These are phyloP conservation scores for Circinella minor DNA, from an alignment of 371 early-diverging fungal genomes.

Conservation along the genomic window DNA sequence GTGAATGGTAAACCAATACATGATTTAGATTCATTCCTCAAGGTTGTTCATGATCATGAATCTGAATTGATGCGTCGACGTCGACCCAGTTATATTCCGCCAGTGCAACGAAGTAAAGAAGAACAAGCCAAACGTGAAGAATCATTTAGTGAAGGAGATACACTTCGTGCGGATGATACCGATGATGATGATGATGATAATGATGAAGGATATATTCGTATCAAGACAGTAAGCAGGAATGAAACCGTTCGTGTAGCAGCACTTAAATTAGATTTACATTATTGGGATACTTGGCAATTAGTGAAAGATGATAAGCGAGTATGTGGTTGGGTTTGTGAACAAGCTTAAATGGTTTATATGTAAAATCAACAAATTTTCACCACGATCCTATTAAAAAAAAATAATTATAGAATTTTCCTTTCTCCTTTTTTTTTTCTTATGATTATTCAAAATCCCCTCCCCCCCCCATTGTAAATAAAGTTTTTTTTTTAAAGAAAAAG, in stretches of 20 bases:
- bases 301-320: constrained; percentile 51
- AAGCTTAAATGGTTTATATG: constrained; percentile 24
- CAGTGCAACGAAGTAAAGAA: constrained; percentile 26
- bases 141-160: constrained; percentile 24
- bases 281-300: constrained; percentile 75
- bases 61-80: constrained; percentile 31
- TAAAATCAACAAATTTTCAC: not conserved
- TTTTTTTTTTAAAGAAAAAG: not conserved
- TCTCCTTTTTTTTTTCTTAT: not conserved
- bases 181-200: constrained; percentile 52
- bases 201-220: constrained; percentile 67
- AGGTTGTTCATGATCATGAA: constrained; percentile 54
- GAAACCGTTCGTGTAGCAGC: constrained; percentile 67
- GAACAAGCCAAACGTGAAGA: constrained; percentile 17
- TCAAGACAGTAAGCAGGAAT: constrained; percentile 68
- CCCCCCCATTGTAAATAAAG: too few species aligned
- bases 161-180: constrained; percentile 23
- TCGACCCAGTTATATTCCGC: constrained; percentile 43
- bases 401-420: not conserved
- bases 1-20: constrained; percentile 55
- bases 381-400: too few species aligned
- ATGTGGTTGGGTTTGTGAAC: constrained; percentile 66
- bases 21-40: constrained; percentile 55
- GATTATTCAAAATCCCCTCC: not conserved
- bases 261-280: constrained; percentile 72